These are phyloP conservation scores for Strigomonas galati DNA, from an alignment of 208 protist species.

Conservation along the genomic window DNA sequence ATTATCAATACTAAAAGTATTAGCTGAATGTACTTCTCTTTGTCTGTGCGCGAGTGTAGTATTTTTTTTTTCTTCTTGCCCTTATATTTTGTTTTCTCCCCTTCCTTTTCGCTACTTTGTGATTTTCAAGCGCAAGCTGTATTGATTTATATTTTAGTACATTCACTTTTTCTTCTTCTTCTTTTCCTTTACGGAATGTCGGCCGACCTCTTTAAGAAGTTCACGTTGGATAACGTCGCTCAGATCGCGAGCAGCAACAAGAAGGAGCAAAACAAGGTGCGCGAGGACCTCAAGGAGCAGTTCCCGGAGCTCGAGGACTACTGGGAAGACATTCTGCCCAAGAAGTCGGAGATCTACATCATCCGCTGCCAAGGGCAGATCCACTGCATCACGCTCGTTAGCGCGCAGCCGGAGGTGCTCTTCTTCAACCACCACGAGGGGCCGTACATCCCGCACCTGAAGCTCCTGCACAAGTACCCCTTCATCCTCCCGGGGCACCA, in stretches of 20 bases:
- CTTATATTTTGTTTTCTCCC: not conserved
- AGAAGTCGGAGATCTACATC: conserved; percentile 89
- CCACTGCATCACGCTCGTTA: conserved; percentile 89
- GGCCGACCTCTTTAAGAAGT: conserved; percentile 88
- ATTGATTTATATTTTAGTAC: not conserved
- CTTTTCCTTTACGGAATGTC: conserved; percentile 17
- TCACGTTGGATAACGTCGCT: conserved; percentile 86
- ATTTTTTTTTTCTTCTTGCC: not conserved
- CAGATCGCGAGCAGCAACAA: conserved; percentile 84
- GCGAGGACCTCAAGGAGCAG: conserved; percentile 81
- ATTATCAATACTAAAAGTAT: not conserved
- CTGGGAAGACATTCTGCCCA: conserved; percentile 94
- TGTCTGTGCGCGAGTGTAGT: not conserved
- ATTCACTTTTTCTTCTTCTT: too few species aligned
- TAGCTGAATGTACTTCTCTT: conserved; percentile 5
- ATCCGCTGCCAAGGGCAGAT: conserved; percentile 93
- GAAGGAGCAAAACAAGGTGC: conserved; percentile 89
- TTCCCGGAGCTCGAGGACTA: conserved; percentile 76
- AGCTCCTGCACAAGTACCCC: conserved; percentile 97
- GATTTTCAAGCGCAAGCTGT: not conserved
- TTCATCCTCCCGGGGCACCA: conserved; percentile 94
- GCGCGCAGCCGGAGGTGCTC: conserved; percentile 91
- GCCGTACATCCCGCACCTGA: conserved; percentile 93
- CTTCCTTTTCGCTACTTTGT: too few species aligned
- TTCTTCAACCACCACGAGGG: conserved; percentile 97